These are phyloP conservation scores for Saraca asoca DNA, from an alignment of 331 rosid genomes.

Conservation along the genomic window DNA sequence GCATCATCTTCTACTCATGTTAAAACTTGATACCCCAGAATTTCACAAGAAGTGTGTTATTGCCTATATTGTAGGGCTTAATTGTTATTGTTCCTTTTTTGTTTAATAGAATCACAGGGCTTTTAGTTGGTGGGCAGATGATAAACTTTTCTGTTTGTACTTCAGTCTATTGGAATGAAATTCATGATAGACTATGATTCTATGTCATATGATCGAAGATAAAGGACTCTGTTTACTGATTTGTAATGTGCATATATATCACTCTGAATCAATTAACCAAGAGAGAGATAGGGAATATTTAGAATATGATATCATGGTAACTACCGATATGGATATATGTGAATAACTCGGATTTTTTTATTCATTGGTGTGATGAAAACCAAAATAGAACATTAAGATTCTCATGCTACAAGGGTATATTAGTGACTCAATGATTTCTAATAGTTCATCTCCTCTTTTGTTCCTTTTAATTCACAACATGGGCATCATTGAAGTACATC, in stretches of 20 bases:
- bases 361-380: background rate
- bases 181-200: too few species aligned
- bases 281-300: background rate
- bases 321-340: background rate
- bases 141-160: too few species aligned
- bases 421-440: background rate
- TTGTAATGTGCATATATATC: too few species aligned
- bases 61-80: background rate
- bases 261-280: too few species aligned
- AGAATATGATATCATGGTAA: background rate
- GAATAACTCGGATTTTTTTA: background rate
- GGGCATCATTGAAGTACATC: background rate
- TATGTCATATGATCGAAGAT: too few species aligned
- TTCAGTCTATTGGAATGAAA: too few species aligned
- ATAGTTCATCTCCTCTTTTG: background rate
- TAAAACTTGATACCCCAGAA: background rate
- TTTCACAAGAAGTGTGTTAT: conserved; percentile 8
- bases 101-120: too few species aligned
- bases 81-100: too few species aligned
- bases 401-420: conserved; percentile 7
- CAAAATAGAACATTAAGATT: background rate
- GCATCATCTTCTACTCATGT: conserved; percentile 24
- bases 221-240: too few species aligned
- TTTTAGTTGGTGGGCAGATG: too few species aligned
- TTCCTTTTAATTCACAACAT: background rate